Base-by-base conservation (phyloP, 139 green algal species). In the Closterium sp. region DNA sequence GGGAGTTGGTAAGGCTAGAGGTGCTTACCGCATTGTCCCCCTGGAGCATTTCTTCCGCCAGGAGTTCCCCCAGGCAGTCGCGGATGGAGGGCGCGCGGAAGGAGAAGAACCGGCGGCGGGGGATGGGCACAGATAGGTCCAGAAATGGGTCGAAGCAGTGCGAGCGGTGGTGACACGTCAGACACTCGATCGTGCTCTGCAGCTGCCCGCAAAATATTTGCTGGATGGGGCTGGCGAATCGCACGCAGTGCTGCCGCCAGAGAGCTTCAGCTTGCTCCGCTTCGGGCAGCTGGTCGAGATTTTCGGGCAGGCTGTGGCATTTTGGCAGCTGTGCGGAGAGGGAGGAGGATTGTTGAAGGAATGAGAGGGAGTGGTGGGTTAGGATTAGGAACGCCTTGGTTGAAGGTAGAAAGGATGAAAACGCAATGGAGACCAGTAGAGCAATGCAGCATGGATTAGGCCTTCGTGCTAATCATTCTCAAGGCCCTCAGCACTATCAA, bases 61-160 rank as follows among this genome's bases (percentile, higher is more conserved):
- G 94, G 91, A 96, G 96, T 13, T 91, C 88, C 13, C 95, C 34
- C 38, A 96, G 86, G 94, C 95, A 96, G 87, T 95, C 90, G 24
- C 62, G 21, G 85, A 95, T 34, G 50, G 9, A 94, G 85, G 62
- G 62, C 62, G 62, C 62, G 62, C 62, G 62, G 62, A 79, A 79
- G 19, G 62, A 79, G 17, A 79, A 24, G 62, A 79, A 79, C 13
- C 62, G 62, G 17, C 62, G 62, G 62, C 29, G 42, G 0, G 97
- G 97, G 31, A 98, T 94, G 34, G 97, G 96, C 88, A 98, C n/a
- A 21, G 94, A 95, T 9, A 98, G 95, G 90, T 97, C 97, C 86
- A 98, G 88, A 86, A 97, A 97, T 4, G 96, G 93, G 79, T 98
- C 97, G 90, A 98, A 98, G 90, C 96, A 97, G 94, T 97, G 95